Base-by-base conservation (phyloP, 495 filamentous ascomycete genomes). In the Aspergillus asperescens region DNA sequence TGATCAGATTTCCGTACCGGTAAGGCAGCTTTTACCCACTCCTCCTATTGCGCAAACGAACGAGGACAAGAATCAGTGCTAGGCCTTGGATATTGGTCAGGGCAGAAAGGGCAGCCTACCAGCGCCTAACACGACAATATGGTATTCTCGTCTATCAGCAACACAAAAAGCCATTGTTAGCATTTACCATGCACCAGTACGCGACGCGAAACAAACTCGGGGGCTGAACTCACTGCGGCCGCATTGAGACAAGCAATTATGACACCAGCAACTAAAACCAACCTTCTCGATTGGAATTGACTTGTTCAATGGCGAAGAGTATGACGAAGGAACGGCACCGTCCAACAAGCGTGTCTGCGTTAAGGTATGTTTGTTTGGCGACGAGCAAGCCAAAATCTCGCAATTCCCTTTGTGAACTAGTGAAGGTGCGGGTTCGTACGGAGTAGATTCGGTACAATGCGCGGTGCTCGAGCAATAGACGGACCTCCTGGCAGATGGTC, bases 21-120 rank as follows among this genome's bases (percentile, higher is more conserved):
- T 97, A 59, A 97, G 78, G 77, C 93, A 97, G 66, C 90, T 95
- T 74, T 98, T 98, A 52, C 93, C 93, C 57, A 98, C 93, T 62
- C 93, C 93, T 69, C 93, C 91, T 94, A 61, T 57, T 66, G 55
- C 41, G 29, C 39, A 56, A 62, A 60, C 64, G 37, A 42, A 19
- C 29, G n/a, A n/a, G n/a, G n/a, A n/a, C n/a, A n/a, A 34, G 38
- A 15, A 54, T 57, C 52, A 59, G 57, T 31, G 49, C 39, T 40
- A 25, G 18, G n/a, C 42, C 25, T 55, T 53, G 23, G 32, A 27
- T 29, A 44, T 38, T 50, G 53, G 18, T 43, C 19, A 43, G 22
- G 38, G 25, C 24, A 29, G 31, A 51, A 50, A 61, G 56, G 50
- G 29, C n/a, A 56, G 56, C 83, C 64, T 70, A 89, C 87, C 89